These are phyloP conservation scores for Waltergamsia citrina DNA, from an alignment of 2,329 filamentous ascomycete species.

Conservation along the genomic window DNA sequence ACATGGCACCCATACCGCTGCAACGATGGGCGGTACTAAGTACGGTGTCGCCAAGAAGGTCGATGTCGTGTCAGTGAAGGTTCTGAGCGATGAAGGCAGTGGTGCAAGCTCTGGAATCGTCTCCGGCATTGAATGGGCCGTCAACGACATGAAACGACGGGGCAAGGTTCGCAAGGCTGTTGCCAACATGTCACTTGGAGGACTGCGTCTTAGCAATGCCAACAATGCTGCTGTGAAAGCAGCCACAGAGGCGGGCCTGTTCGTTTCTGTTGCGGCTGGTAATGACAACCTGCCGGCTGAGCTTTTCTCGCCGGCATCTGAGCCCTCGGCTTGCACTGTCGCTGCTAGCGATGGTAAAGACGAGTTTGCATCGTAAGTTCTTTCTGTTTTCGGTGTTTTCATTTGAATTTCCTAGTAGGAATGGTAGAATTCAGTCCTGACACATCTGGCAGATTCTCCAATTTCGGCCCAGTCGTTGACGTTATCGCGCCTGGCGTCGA, in stretches of 20 bases:
- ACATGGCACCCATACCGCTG: conserved; percentile 38
- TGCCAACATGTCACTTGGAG: conserved; percentile 48
- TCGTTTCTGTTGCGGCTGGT: conserved; percentile 47
- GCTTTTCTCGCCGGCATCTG: conserved; percentile 36
- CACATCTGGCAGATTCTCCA: conserved; percentile 34
- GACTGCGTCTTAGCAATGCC: conserved; percentile 29
- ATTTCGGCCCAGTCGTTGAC: conserved; percentile 38
- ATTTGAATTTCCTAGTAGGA: too few relatives aligned
- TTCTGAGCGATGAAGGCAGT: conserved; percentile 17
- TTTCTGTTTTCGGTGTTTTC: too few relatives aligned
- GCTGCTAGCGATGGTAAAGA: conserved; percentile 29
- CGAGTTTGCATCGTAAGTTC: background rate
- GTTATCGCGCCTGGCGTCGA: conserved; percentile 39
- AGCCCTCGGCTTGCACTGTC: conserved; percentile 39
- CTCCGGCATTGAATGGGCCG: conserved; percentile 31
- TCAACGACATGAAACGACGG: conserved; percentile 29
- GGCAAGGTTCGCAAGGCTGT: conserved; percentile 32
- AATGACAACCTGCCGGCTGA: conserved; percentile 29
- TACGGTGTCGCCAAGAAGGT: conserved; percentile 36
- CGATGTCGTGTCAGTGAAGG: conserved; percentile 33
- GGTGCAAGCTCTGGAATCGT: conserved; percentile 17
- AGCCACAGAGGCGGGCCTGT: conserved; percentile 34
- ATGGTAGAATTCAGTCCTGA: too few relatives aligned
- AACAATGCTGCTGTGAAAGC: conserved; percentile 36
- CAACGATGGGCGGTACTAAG: conserved; percentile 30